Evolutionary conservation across 768 basidiomycete species (phyloP).

Genomic region (Lactifluus pinguis): DNA sequence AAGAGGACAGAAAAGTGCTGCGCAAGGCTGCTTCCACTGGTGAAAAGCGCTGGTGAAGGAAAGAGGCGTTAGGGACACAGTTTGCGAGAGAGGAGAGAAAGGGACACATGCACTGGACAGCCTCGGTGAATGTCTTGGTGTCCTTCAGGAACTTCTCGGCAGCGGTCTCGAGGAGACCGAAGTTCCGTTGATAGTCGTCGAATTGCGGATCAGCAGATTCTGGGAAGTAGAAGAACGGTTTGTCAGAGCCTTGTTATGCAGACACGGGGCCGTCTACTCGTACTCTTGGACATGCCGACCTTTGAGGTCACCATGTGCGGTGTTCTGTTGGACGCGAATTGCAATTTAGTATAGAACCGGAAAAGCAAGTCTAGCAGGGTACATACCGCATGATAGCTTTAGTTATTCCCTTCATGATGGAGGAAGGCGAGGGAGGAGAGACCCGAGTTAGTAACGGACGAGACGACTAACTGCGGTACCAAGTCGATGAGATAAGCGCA

Average conservation of each 20-base stretch:
- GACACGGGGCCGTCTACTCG: slow-evolving; percentile 10
- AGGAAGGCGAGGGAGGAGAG: not conserved
- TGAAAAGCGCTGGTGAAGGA: slow-evolving; percentile 47
- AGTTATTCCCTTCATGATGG: slow-evolving; percentile 59
- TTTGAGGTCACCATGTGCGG: slow-evolving; percentile 83
- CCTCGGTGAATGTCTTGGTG: slow-evolving; percentile 76
- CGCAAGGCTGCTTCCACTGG: slow-evolving; percentile 51
- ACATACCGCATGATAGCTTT: slow-evolving; percentile 70
- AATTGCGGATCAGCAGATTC: slow-evolving; percentile 85
- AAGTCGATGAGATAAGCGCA: slow-evolving; percentile 1
- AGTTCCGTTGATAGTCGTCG: slow-evolving; percentile 77
- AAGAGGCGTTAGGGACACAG: not conserved
- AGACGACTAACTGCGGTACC: not conserved
- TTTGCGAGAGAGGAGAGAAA: not conserved
- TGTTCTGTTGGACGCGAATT: slow-evolving; percentile 42
- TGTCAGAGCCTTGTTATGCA: not conserved
- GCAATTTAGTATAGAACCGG: not conserved
- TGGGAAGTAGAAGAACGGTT: slow-evolving; percentile 20
- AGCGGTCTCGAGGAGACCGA: slow-evolving; percentile 65
- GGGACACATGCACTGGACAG: slow-evolving; percentile 54
- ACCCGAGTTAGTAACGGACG: not conserved
- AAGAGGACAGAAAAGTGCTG: slow-evolving; percentile 56
- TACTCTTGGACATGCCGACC: slow-evolving; percentile 92
- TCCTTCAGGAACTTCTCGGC: slow-evolving; percentile 91
- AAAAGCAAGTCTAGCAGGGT: not conserved